Conservation (phyloP, 768 basidiomycete genomes). For the Hypsizygus marmoreus region DNA sequence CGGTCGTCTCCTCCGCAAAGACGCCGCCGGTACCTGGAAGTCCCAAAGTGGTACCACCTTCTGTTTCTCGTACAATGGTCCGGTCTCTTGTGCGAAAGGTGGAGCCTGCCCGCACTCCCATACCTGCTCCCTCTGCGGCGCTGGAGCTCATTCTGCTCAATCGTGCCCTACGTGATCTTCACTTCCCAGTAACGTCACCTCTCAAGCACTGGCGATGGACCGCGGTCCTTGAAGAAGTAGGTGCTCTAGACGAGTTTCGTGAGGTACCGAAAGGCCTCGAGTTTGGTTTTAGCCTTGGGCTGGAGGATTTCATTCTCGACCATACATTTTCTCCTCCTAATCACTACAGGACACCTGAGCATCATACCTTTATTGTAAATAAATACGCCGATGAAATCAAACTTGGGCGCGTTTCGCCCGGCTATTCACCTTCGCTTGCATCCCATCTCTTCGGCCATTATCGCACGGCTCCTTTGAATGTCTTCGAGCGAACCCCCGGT, state of each 20-base stretch:
- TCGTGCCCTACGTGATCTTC: no score
- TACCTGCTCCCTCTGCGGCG: no score
- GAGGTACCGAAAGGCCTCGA: constrained; percentile 5
- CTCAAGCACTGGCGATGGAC: no score
- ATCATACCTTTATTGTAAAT: neutral
- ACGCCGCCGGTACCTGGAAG: neutral
- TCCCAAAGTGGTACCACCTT: neutral
- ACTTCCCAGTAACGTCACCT: no score
- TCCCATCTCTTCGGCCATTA: neutral
- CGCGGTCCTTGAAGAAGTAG: neutral
- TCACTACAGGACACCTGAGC: neutral
- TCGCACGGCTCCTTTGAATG: neutral
- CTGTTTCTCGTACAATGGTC: neutral
- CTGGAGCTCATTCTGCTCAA: no score
- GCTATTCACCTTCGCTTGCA: neutral
- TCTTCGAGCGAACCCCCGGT: neutral
- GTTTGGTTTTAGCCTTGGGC: neutral
- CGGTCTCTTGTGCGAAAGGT: no score
- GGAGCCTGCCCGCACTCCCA: no score
- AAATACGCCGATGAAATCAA: constrained; percentile 2
- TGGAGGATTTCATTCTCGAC: constrained; percentile 1
- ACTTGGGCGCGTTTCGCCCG: neutral
- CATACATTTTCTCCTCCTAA: constrained; percentile 1
- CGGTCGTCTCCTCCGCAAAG: neutral
- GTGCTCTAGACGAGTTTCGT: neutral